These are phyloP conservation scores for Ehretia macrophylla DNA, from an alignment of 257 asterid species.

Conservation along the genomic window DNA sequence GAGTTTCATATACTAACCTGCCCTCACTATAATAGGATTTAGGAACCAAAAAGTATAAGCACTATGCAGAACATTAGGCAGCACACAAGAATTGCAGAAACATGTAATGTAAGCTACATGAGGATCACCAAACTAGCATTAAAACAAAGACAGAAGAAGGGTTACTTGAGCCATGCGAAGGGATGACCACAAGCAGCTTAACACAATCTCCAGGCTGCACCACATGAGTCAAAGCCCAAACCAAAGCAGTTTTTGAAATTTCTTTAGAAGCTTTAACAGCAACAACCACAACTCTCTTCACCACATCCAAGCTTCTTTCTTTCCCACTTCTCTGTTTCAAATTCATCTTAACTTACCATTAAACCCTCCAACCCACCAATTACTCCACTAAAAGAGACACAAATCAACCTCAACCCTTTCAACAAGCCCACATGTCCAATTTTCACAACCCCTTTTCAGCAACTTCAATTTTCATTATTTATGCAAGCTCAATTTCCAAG, in stretches of 20 bases:
- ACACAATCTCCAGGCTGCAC: constrained; percentile 68
- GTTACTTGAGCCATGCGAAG: constrained; percentile 56
- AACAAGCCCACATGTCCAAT: neutral
- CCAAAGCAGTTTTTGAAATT: constrained; percentile 58
- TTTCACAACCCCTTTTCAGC: neutral
- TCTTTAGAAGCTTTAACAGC: constrained; percentile 68
- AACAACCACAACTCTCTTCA: constrained; percentile 49
- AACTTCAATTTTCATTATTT: neutral
- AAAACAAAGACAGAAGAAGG: neutral
- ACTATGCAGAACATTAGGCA: too few relatives aligned
- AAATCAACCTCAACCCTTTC: neutral
- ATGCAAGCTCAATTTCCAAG: too few relatives aligned
- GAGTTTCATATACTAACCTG: too few relatives aligned
- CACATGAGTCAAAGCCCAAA: constrained; percentile 80
- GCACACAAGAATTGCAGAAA: too few relatives aligned
- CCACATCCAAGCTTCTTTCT: constrained; percentile 28
- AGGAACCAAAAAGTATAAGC: too few relatives aligned
- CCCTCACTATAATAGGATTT: too few relatives aligned
- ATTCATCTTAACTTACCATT: constrained; percentile 40
- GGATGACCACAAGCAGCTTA: constrained; percentile 60
- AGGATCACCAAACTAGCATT: too few relatives aligned
- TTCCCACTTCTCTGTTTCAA: constrained; percentile 35
- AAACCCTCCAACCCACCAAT: neutral
- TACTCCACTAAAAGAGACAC: neutral
- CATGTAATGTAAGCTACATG: too few relatives aligned